These are phyloP conservation scores for Dovyalis caffra DNA, from an alignment of 345 rosid genomes.

Conservation along the genomic window DNA sequence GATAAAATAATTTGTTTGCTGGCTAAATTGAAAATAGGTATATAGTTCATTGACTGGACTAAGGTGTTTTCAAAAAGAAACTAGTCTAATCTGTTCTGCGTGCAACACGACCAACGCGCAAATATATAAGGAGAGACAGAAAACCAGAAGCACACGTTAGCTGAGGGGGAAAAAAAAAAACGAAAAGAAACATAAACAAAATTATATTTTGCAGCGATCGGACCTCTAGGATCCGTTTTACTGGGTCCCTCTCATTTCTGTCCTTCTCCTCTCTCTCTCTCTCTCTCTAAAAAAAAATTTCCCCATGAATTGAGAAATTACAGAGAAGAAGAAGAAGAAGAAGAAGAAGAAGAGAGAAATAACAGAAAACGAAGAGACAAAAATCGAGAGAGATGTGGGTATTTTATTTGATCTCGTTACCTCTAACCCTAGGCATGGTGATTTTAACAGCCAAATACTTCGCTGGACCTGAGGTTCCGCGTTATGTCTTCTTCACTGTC, in stretches of 20 bases:
- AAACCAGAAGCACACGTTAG: background rate
- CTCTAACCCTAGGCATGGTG: slow-evolving; percentile 93
- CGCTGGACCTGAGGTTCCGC: slow-evolving; percentile 93
- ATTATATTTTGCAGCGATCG: background rate
- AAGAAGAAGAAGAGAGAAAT: no score
- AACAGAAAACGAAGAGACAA: no score
- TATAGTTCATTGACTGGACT: background rate
- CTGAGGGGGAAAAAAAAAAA: background rate
- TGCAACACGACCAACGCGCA: background rate
- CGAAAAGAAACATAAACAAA: background rate
- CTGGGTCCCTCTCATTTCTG: slow-evolving; percentile 5
- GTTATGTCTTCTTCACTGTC: slow-evolving; percentile 87
- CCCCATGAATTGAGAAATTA: no score
- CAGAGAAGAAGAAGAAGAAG: background rate
- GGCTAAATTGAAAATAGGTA: no score
- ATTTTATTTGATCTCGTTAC: slow-evolving; percentile 94
- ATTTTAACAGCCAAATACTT: slow-evolving; percentile 75
- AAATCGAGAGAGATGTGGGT: slow-evolving; percentile 64
- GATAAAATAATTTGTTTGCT: background rate
- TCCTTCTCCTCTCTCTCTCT: background rate
- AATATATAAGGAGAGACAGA: background rate
- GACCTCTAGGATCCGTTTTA: slow-evolving; percentile 13
- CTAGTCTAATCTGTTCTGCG: background rate
- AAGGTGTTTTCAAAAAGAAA: background rate
- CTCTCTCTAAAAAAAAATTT: background rate